Base-by-base conservation (phyloP, 345 rosid species). In the Rhizophora mangle region DNA sequence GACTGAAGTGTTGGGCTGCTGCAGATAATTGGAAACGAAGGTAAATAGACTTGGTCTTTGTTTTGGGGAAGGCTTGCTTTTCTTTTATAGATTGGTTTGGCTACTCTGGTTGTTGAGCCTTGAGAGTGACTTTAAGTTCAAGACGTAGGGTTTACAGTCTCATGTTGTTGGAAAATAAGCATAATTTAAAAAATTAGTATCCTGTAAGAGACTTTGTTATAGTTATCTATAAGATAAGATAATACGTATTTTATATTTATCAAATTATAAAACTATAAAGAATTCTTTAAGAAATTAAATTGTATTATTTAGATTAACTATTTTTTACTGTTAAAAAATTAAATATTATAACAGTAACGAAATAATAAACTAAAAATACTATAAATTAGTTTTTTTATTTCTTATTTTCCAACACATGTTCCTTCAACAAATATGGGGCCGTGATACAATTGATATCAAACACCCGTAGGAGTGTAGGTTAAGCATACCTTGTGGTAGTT, bases 41-140 rank as follows among this genome's bases (percentile, higher is more conserved):
- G 34, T 16, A 22, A 58, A 47, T 43, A 11, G 67, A 60, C 63
- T 61, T 22, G 46, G 36, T 59, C 55, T 60, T 49, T 34, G 55
- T 56, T 1, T 8, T 47, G 32, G 1, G 20, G 15, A 20, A 18
- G 56, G 31, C 43, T 52, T 5, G 13, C 16, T 20, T 60, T 51
- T 59, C 26, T 8, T 37, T 46, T n/a, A 59, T 43, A 59, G 49
- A 51, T 66, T 11, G 34, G 49, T 8, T 22, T 22, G 59, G 46
- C 2, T 10, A 10, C 46, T 10, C 13, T 10, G 46, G 46, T 63
- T 30, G 76, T 67, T 72, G 71, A 62, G 58, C 21, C 73, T 63
- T 68, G 80, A 63, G 72, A 68, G 70, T 63, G 73, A 72, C 72
- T 57, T 31, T 4, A 62, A 43, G 60, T 31, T 46, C 36, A 71